These are phyloP conservation scores for Colletotrichum costaricense DNA, from an alignment of 2,329 filamentous ascomycete species.

Conservation along the genomic window DNA sequence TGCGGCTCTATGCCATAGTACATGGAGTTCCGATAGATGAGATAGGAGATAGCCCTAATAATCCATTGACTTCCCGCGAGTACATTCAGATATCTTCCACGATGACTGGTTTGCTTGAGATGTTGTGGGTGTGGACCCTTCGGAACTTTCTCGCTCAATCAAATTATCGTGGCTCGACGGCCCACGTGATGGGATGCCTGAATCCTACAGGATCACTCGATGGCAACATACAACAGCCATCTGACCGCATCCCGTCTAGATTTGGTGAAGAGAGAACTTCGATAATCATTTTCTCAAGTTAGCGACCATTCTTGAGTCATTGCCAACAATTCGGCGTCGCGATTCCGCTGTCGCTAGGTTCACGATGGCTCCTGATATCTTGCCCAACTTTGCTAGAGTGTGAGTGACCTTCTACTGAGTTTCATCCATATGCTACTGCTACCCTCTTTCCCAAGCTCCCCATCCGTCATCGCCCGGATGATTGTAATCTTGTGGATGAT, in stretches of 20 bases:
- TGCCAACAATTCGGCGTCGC: no score
- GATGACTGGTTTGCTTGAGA: background rate
- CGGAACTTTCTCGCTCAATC: background rate
- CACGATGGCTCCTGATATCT: constrained; percentile 12
- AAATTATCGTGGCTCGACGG: background rate
- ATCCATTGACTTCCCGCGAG: background rate
- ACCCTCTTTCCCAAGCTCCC: no score
- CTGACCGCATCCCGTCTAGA: background rate
- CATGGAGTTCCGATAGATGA: background rate
- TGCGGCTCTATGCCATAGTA: background rate
- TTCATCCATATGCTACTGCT: background rate
- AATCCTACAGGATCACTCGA: constrained; percentile 2
- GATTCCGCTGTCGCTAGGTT: background rate
- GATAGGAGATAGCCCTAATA: background rate
- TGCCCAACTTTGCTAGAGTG: constrained; percentile 10
- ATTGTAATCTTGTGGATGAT: no score
- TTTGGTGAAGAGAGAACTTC: background rate
- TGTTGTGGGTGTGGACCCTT: background rate
- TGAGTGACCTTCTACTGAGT: background rate
- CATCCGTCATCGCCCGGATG: no score
- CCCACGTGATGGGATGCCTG: background rate
- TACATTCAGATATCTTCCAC: background rate
- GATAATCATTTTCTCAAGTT: background rate
- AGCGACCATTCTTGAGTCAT: background rate
- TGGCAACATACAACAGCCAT: background rate